Evolutionary conservation across 805 yeast genomes (phyloP), one percentile per base, ranked within the genome.

Genomic region (Saccharomyces jurei): DNA sequence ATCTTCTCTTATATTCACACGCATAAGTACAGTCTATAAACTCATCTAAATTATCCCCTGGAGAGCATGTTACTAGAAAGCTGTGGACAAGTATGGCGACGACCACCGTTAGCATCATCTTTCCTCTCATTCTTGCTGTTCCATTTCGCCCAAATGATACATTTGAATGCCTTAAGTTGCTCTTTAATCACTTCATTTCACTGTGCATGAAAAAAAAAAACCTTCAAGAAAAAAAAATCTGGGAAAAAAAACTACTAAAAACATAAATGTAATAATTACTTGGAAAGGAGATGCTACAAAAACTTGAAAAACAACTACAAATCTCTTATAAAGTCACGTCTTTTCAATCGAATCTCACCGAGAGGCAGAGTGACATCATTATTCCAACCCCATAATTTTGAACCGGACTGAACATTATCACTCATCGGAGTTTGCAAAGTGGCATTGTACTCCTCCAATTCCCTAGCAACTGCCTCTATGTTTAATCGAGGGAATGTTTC

Each of bases 31-130:
- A 84, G 44, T 77, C 78, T 29, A 73, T 70, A 62, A 83, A 84
- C 48, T 80, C 84, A 10, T 75, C 76, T 27, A 84, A 66, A 36
- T 78, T 77, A 61, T 84, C 88, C 4, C 90, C 90, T 0, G 79
- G 80, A 0, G 89, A 84, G 0, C 76, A 81, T 22, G 46, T 17
- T 1, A 49, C 56, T 21, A 36, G 22, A 22, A 36, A 36, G 9
- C 25, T 17, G 25, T 17, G 44, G 10, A 36, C 25, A 17, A 36
- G 44, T 36, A 36, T 17, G 44, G 44, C 21, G 4, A 36, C 44
- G 22, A n/a, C 13, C 44, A 36, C 44, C 10, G 44, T 22, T 36
- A 36, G 17, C 44, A 13, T 36, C 44, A 36, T 36, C 13, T 36
- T 36, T 36, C 25, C 6, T 17, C 25, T 17, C 44, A 36, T 13